Evolutionary conservation across 257 asterid genomes (phyloP).

Genomic region (Rehmannia glutinosa): DNA sequence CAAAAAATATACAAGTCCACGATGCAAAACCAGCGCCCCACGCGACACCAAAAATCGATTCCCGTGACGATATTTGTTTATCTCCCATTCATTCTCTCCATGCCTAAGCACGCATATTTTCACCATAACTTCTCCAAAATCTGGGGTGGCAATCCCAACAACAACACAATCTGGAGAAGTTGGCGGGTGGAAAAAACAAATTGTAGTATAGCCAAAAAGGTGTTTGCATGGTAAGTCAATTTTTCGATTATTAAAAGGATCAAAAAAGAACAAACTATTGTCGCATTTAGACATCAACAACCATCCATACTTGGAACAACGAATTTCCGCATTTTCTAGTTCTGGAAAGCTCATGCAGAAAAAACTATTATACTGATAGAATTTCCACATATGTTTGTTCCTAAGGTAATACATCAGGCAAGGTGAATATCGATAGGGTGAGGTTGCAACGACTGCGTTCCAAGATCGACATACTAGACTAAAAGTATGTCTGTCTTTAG

Average conservation of each 20-base stretch:
- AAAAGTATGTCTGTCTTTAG: neutral
- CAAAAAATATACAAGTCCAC: neutral
- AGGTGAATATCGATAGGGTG: neutral
- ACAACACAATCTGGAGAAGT: neutral
- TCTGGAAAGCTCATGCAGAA: neutral
- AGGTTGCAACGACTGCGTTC: neutral
- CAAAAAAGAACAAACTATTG: neutral
- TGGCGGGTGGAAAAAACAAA: neutral
- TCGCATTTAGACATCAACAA: neutral
- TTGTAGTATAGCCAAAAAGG: neutral
- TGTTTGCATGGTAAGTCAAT: neutral
- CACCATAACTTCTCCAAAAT: neutral
- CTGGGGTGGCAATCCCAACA: neutral
- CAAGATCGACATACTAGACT: neutral
- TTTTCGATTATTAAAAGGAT: neutral
- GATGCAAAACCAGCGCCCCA: neutral
- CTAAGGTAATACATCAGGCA: neutral
- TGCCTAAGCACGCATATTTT: neutral
- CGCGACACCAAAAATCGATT: neutral
- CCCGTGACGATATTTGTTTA: neutral
- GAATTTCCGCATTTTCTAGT: neutral
- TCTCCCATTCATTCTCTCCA: neutral
- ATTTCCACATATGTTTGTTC: neutral
- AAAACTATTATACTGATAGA: neutral
- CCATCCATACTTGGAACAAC: neutral